Evolutionary conservation across 768 basidiomycete genomes (phyloP).

Genomic region (Daedaleopsis nitida): DNA sequence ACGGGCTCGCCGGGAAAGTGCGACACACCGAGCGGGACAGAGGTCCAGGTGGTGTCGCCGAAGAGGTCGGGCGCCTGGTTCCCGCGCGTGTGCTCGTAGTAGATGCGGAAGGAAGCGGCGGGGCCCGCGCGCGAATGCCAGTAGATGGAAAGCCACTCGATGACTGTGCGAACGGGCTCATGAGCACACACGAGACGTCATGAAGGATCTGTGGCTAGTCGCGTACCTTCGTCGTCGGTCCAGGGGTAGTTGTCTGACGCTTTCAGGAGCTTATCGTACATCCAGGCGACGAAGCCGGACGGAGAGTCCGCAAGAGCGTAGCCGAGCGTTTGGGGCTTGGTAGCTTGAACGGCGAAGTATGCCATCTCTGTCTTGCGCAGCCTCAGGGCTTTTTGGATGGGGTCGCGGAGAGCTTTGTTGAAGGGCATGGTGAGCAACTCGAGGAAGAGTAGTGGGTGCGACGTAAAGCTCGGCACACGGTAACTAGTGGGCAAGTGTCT

Average conservation of each 20-base stretch:
- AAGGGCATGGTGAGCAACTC: conserved; percentile 27
- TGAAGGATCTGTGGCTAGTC: neutral
- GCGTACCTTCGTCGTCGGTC: conserved; percentile 55
- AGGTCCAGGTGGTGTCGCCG: conserved; percentile 2
- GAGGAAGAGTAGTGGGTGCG: conserved; percentile 34
- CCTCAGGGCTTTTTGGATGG: conserved; percentile 22
- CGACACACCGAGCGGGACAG: conserved; percentile 33
- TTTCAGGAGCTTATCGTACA: conserved; percentile 35
- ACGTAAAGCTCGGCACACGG: conserved; percentile 23
- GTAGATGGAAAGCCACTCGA: conserved; percentile 40
- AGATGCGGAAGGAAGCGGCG: conserved; percentile 32
- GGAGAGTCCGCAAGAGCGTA: conserved; percentile 61
- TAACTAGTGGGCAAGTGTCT: neutral
- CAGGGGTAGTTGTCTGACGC: conserved; percentile 53
- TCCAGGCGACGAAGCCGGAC: conserved; percentile 43
- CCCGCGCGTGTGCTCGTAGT: conserved; percentile 30
- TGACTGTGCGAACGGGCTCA: conserved; percentile 20
- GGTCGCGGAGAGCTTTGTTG: conserved; percentile 30
- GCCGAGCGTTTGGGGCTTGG: conserved; percentile 40
- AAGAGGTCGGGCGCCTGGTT: neutral
- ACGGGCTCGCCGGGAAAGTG: conserved; percentile 33
- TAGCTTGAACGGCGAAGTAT: conserved; percentile 34
- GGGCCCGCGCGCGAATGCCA: conserved; percentile 39
- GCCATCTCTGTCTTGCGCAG: conserved; percentile 30
- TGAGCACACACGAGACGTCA: neutral